A percentile compares a stretch with the other conserved stretches of the same genome.
Conservation (phyloP, 2,329 filamentous ascomycete genomes). For the Akanthomyces lecanii region DNA sequence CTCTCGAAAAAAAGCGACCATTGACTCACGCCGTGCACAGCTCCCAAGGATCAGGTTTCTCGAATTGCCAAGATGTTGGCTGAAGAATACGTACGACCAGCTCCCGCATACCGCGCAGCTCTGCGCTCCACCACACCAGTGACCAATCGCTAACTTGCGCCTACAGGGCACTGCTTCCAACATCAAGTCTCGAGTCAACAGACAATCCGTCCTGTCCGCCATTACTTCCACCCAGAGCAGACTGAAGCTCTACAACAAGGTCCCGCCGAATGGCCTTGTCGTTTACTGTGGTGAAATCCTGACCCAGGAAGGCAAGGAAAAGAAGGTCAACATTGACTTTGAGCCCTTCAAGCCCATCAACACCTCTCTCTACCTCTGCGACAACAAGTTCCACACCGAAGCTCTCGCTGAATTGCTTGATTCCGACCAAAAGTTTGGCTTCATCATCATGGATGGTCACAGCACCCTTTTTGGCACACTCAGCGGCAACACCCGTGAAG, state of each 20-base stretch:
- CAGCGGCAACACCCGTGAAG: constrained; percentile 93
- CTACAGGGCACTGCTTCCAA: constrained; percentile 90
- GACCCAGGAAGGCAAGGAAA: constrained; percentile 95
- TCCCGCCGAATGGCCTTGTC: constrained; percentile 93
- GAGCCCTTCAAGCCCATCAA: constrained; percentile 99
- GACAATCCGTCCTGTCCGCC: constrained; percentile 93
- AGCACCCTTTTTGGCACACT: constrained; percentile 95
- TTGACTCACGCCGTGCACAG: constrained; percentile 40
- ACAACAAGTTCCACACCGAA: constrained; percentile 99
- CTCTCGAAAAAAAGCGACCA: not conserved
- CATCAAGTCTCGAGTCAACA: constrained; percentile 99
- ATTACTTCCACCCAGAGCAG: constrained; percentile 99
- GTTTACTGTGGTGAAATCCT: constrained; percentile 99
- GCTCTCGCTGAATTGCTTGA: constrained; percentile 94
- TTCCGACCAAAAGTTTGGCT: constrained; percentile 98
- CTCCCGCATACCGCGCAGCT: not conserved
- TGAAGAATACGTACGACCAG: constrained; percentile 86
- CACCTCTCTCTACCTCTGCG: constrained; percentile 96
- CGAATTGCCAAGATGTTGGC: constrained; percentile 98
- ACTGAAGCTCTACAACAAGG: constrained; percentile 98
- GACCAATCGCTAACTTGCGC: constrained; percentile 13
- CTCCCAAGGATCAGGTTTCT: constrained; percentile 97
- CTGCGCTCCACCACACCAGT: not conserved
- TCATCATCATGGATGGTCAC: constrained; percentile 99
- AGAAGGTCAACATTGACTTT: constrained; percentile 99